Evolutionary conservation across 2,329 filamentous ascomycete genomes (phyloP).

Genomic region (Nothophaeocryptopus gaeumannii): DNA sequence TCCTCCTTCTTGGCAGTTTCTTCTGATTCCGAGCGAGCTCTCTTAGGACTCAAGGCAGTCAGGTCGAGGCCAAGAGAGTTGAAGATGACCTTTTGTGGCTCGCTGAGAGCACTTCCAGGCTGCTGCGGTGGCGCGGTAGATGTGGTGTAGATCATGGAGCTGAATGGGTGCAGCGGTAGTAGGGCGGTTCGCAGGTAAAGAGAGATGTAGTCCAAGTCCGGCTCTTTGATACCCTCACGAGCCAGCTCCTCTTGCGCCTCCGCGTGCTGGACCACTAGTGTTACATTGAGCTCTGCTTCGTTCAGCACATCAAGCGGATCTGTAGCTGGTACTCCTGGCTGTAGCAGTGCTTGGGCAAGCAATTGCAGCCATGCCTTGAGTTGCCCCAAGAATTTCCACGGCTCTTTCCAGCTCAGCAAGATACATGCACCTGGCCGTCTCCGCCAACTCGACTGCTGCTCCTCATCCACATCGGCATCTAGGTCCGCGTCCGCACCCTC

Average conservation of each 20-base stretch:
- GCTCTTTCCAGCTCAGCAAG: slow-evolving; percentile 91
- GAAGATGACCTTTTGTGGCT: slow-evolving; percentile 74
- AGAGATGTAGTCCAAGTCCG: slow-evolving; percentile 92
- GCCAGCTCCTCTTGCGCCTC: slow-evolving; percentile 90
- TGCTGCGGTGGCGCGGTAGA: slow-evolving; percentile 35
- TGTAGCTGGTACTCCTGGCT: slow-evolving; percentile 55
- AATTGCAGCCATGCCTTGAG: slow-evolving; percentile 86
- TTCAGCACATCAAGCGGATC: slow-evolving; percentile 82
- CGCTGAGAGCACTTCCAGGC: slow-evolving; percentile 30
- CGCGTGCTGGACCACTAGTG: slow-evolving; percentile 93
- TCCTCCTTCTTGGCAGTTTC: slow-evolving; percentile 29
- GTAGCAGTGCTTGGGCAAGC: slow-evolving; percentile 68
- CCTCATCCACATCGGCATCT: slow-evolving; percentile 12
- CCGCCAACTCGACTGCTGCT: background rate
- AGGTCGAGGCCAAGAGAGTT: slow-evolving; percentile 64
- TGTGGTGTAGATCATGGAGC: slow-evolving; percentile 52
- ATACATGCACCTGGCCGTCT: slow-evolving; percentile 60
- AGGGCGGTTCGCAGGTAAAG: slow-evolving; percentile 89
- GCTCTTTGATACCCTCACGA: slow-evolving; percentile 90
- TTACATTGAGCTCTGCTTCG: slow-evolving; percentile 83
- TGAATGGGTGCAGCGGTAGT: slow-evolving; percentile 62
- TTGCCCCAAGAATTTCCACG: slow-evolving; percentile 88
- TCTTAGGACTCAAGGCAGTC: slow-evolving; percentile 25
- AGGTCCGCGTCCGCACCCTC: slow-evolving; percentile 13
- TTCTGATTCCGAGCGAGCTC: slow-evolving; percentile 53